Percentiles rank a stretch among this genome's conserved stretches.
Conservation (phyloP, 768 basidiomycete genomes). For the Boletus subparvulus region DNA sequence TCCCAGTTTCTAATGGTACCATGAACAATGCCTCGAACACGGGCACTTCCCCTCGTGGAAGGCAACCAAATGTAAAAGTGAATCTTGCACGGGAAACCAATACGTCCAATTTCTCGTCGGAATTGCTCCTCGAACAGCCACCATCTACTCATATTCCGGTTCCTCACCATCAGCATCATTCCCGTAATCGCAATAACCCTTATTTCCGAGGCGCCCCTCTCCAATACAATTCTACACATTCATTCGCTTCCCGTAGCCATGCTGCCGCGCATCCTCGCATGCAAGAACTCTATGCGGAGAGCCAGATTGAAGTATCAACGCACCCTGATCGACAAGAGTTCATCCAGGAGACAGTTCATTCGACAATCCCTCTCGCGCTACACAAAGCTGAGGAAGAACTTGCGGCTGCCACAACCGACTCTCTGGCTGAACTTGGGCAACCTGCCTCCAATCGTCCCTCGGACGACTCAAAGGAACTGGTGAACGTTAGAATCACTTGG, state of each 20-base stretch:
- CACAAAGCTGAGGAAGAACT: conserved; percentile 35
- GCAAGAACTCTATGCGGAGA: conserved; percentile 45
- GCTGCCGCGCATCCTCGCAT: conserved; percentile 39
- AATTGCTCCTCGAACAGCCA: conserved; percentile 41
- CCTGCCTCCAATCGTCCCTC: conserved; percentile 18
- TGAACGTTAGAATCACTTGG: conserved; percentile 61
- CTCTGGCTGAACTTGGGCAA: conserved; percentile 21
- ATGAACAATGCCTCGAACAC: conserved; percentile 37
- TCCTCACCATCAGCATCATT: conserved; percentile 29
- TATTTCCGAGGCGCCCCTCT: conserved; percentile 37
- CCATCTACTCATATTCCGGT: conserved; percentile 46
- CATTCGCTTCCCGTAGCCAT: conserved; percentile 38
- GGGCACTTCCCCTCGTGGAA: conserved; percentile 36
- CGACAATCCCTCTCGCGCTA: conserved; percentile 60
- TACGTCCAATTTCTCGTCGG: conserved; percentile 36
- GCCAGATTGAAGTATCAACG: conserved; percentile 32
- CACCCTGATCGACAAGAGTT: conserved; percentile 39
- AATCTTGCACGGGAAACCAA: conserved; percentile 26
- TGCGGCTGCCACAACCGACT: conserved; percentile 12
- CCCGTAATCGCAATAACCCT: conserved; percentile 32
- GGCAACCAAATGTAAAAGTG: conserved; percentile 32
- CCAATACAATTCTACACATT: conserved; percentile 45
- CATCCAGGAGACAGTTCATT: conserved; percentile 57
- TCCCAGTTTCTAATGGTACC: conserved; percentile 36
- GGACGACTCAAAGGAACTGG: conserved; percentile 31